These are phyloP conservation scores for Albatrellus ellisii DNA, from an alignment of 768 basidiomycete genomes.

Conservation along the genomic window DNA sequence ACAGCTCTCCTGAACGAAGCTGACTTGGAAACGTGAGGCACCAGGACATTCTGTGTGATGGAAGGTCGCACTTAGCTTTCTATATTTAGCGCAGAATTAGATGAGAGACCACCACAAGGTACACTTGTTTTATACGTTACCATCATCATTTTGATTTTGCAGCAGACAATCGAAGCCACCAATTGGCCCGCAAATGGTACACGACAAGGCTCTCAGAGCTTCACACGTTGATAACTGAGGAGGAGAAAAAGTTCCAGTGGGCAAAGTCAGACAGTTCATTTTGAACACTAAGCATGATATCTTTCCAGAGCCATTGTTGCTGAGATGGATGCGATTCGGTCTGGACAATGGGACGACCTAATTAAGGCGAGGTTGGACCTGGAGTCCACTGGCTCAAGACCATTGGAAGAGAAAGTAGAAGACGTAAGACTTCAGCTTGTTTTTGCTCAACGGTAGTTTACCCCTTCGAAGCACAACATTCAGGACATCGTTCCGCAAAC, in stretches of 20 bases:
- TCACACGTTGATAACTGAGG: constrained; percentile 49
- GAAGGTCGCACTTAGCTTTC: constrained; percentile 9
- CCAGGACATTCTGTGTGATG: constrained; percentile 16
- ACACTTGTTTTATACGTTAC: constrained; percentile 8
- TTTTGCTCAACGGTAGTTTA: background rate
- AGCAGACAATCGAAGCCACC: constrained; percentile 49
- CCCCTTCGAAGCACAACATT: background rate
- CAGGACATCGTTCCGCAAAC: background rate
- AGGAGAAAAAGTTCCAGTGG: constrained; percentile 74
- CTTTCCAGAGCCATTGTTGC: constrained; percentile 40
- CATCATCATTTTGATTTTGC: constrained; percentile 4
- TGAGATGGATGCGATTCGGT: constrained; percentile 69
- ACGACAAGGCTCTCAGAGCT: constrained; percentile 57
- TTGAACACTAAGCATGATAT: background rate
- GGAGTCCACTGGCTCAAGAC: constrained; percentile 4
- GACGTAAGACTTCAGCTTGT: background rate
- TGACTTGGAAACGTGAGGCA: constrained; percentile 41
- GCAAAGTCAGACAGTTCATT: constrained; percentile 8
- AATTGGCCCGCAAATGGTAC: constrained; percentile 69
- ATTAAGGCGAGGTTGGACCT: constrained; percentile 27
- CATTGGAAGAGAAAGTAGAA: constrained; percentile 11
- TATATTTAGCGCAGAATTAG: constrained; percentile 32
- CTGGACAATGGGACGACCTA: constrained; percentile 48
- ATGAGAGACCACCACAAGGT: constrained; percentile 39
- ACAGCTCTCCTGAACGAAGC: constrained; percentile 55